Percentiles rank a stretch among this genome's conserved stretches.
These are phyloP conservation scores for Nothomitra cinnamomea DNA, from an alignment of 2,329 filamentous ascomycete genomes.

Conservation along the genomic window DNA sequence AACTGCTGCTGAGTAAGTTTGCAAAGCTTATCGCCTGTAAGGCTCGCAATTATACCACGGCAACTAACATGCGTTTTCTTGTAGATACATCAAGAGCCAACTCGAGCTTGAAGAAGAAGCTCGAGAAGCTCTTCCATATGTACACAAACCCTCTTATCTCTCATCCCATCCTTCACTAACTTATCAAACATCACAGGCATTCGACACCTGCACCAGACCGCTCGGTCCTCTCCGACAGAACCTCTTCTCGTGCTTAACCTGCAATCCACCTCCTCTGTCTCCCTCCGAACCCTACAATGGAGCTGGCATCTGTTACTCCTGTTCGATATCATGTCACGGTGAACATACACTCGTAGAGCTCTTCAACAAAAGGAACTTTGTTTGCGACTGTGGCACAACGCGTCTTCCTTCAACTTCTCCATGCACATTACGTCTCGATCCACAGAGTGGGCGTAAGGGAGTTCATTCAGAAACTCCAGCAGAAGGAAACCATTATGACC, in stretches of 20 bases:
- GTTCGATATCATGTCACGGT: slow-evolving; percentile 90
- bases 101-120: slow-evolving; percentile 87
- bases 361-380: slow-evolving; percentile 88
- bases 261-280: slow-evolving; percentile 60
- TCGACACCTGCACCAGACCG: slow-evolving; percentile 82
- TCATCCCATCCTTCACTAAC: not conserved
- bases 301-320: slow-evolving; percentile 89
- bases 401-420: slow-evolving; percentile 53
- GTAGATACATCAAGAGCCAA: slow-evolving; percentile 77
- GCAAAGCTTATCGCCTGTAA: not conserved
- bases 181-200: slow-evolving; percentile 43
- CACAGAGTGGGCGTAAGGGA: slow-evolving; percentile 57
- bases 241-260: slow-evolving; percentile 86
- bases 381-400: slow-evolving; percentile 88
- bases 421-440: slow-evolving; percentile 59
- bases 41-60: not conserved
- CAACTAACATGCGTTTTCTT: not conserved
- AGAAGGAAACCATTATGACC: slow-evolving; percentile 72
- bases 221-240: slow-evolving; percentile 76
- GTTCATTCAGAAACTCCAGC: slow-evolving; percentile 55
- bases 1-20: slow-evolving; percentile 27
- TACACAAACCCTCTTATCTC: slow-evolving; percentile 26
- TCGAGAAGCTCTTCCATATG: slow-evolving; percentile 84
- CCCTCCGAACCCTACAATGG: slow-evolving; percentile 45
- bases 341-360: slow-evolving; percentile 91